Evolutionary conservation across 1,139 yeast species (phyloP).

Genomic region (Diutina pseudorugosa): DNA sequence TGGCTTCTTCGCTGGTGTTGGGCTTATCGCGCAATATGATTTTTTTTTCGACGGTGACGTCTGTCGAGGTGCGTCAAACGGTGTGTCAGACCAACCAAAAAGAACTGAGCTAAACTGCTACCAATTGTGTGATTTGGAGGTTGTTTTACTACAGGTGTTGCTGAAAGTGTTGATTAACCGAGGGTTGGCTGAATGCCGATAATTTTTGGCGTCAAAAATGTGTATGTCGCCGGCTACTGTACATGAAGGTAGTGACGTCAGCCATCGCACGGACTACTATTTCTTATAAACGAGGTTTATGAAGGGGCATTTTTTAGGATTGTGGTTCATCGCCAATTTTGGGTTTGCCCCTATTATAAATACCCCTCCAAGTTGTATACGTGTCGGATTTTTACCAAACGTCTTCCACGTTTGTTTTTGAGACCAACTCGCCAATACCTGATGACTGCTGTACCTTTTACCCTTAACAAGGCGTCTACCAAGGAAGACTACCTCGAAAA

Average conservation of each 20-base stretch:
- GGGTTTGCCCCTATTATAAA: not conserved
- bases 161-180: too few relatives aligned
- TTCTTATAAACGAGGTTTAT: not conserved
- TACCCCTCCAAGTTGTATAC: not conserved
- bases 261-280: not conserved
- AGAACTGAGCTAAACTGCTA: not conserved
- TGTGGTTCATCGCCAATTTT: not conserved
- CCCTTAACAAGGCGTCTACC: conserved; percentile 43
- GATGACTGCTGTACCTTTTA: conserved; percentile 19
- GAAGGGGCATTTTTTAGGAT: not conserved
- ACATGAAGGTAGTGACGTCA: not conserved
- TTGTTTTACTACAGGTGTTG: too few relatives aligned
- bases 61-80: not conserved
- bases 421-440: not conserved
- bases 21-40: not conserved
- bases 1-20: not conserved
- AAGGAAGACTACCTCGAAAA: conserved; percentile 54
- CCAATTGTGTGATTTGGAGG: not conserved
- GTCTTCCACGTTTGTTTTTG: not conserved
- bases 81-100: not conserved
- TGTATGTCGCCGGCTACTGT: not conserved
- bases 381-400: not conserved
- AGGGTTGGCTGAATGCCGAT: not conserved
- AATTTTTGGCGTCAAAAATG: not conserved
- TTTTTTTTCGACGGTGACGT: not conserved